phyloP scores from a whole-genome alignment of 352 stramenopile genomes.

The Pythium insidiosum region DNA sequence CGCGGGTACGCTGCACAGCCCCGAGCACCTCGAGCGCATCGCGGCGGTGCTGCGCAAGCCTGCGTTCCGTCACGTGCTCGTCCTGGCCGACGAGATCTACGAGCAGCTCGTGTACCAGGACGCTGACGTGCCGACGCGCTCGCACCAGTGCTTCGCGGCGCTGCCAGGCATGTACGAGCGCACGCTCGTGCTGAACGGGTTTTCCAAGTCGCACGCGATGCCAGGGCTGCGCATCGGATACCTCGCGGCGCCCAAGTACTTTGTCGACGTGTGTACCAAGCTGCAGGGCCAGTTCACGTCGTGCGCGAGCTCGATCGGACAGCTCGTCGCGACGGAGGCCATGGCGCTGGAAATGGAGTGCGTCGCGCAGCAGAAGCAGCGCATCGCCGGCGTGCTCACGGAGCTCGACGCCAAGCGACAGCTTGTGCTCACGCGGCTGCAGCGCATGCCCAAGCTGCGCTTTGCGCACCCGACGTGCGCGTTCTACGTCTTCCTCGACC shows the following conservation, averaged over 20 bases:
- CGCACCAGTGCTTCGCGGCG: constrained; percentile 63
- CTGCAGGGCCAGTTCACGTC: constrained; percentile 95
- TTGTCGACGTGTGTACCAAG: constrained; percentile 86
- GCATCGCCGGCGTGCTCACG: constrained; percentile 40
- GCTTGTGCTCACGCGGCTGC: constrained; percentile 81
- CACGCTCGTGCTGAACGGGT: constrained; percentile 94
- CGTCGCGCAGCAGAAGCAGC: constrained; percentile 30
- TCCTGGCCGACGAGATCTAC: constrained; percentile 92
- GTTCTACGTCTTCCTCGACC: constrained; percentile 95
- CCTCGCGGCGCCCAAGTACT: constrained; percentile 67
- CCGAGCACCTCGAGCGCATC: constrained; percentile 19
- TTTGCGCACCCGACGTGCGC: constrained; percentile 88
- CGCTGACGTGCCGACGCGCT: constrained; percentile 37
- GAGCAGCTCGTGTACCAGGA: constrained; percentile 89
- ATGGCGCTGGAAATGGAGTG: constrained; percentile 80
- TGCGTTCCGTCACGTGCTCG: constrained; percentile 39
- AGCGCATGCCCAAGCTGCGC: constrained; percentile 76
- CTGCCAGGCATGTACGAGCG: constrained; percentile 83
- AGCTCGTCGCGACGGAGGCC: constrained; percentile 88
- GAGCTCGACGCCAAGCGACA: constrained; percentile 85
- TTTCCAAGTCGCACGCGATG: constrained; percentile 97
- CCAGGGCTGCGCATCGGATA: constrained; percentile 93
- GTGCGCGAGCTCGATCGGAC: constrained; percentile 89
- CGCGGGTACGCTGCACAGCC: constrained; percentile 72
- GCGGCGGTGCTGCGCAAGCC: constrained; percentile 21